Evolutionary conservation across 148 eudicot species (phyloP).

Genomic region (Rheum nobile): DNA sequence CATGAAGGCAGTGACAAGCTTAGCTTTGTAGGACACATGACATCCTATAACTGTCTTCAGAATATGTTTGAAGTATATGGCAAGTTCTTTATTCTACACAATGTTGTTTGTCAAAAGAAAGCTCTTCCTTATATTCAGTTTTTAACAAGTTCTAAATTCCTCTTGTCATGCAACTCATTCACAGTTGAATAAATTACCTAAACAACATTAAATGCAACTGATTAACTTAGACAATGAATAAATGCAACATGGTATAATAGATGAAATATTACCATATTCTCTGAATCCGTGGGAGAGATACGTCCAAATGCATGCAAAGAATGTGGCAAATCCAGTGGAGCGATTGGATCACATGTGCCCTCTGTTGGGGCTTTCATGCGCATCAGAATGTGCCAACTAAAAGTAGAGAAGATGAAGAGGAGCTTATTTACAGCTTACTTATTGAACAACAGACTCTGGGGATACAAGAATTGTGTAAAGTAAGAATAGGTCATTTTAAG

Average conservation of each 20-base stretch:
- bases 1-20: background rate
- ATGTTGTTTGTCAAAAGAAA: background rate
- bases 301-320: constrained; percentile 85
- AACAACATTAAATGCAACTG: background rate
- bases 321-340: constrained; percentile 85
- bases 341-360: constrained; percentile 71
- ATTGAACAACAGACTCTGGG: background rate
- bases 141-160: background rate
- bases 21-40: background rate
- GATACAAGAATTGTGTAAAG: background rate
- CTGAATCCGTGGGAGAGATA: constrained; percentile 52
- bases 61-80: background rate
- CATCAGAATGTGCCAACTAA: constrained; percentile 96
- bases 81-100: background rate
- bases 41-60: background rate
- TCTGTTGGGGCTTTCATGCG: constrained; percentile 62
- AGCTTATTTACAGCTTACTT: constrained; percentile 1
- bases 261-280: constrained; percentile 38
- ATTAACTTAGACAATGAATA: background rate
- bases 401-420: background rate
- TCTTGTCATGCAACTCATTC: background rate
- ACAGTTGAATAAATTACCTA: background rate
- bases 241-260: background rate
- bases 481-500: background rate
- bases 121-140: background rate